A percentile compares a stretch with the other conserved stretches of the same genome.
Evolutionary conservation across 2,329 filamentous ascomycete genomes (phyloP).

Genomic region (Geosmithia flava): DNA sequence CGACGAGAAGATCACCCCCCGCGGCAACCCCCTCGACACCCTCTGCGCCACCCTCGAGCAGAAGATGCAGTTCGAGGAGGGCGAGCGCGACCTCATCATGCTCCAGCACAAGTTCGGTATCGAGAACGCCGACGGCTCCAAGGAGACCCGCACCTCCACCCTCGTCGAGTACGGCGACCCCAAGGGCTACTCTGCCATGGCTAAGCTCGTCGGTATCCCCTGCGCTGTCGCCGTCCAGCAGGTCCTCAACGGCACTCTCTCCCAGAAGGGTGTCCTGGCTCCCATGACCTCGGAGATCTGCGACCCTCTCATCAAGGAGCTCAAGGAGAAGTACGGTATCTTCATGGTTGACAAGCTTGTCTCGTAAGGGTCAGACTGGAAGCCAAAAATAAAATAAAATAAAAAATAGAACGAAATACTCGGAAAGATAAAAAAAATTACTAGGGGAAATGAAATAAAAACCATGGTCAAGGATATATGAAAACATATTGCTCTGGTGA

Average conservation of each 20-base stretch:
- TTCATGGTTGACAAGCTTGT: slow-evolving; percentile 2
- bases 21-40: slow-evolving; percentile 77
- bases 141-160: slow-evolving; percentile 69
- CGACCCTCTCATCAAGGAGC: slow-evolving; percentile 61
- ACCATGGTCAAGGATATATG: too few species aligned
- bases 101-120: slow-evolving; percentile 77
- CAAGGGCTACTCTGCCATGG: slow-evolving; percentile 73
- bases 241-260: slow-evolving; percentile 64
- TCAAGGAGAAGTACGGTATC: slow-evolving; percentile 40
- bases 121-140: slow-evolving; percentile 66
- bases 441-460: slow-evolving; percentile 7
- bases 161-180: slow-evolving; percentile 74
- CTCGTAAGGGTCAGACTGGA: not conserved
- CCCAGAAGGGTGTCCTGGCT: slow-evolving; percentile 62
- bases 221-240: slow-evolving; percentile 55
- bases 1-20: slow-evolving; percentile 54
- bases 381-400: not conserved
- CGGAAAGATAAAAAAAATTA: not conserved
- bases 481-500: too few species aligned
- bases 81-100: slow-evolving; percentile 74
- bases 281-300: slow-evolving; percentile 64
- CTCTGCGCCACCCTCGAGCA: slow-evolving; percentile 78
- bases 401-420: too few species aligned
- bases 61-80: slow-evolving; percentile 80
- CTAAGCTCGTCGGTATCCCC: slow-evolving; percentile 66